phyloP scores from a whole-genome alignment of 2,329 filamentous ascomycete genomes.

The Penicillium sp. region DNA sequence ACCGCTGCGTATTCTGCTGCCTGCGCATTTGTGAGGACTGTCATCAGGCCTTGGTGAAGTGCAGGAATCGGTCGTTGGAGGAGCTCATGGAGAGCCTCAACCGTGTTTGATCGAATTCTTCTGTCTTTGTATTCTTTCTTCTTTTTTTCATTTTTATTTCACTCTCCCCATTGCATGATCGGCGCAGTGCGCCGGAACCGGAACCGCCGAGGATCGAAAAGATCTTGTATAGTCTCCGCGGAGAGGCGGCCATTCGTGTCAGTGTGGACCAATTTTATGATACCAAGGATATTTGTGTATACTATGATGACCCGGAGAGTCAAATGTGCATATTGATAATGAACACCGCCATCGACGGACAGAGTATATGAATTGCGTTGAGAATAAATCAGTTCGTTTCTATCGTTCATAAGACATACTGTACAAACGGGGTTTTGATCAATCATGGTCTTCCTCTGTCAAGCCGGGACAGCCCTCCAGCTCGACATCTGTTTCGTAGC shows the following conservation, averaged over 20 bases:
- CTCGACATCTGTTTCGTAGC: slow-evolving; percentile 61
- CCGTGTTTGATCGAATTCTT: background rate
- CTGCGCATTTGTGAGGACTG: slow-evolving; percentile 41
- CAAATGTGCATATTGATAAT: slow-evolving; percentile 10
- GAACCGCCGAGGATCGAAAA: background rate
- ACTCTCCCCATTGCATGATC: slow-evolving; percentile 5
- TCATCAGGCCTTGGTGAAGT: slow-evolving; percentile 34
- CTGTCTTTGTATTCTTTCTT: background rate
- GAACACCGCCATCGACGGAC: background rate
- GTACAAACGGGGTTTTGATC: slow-evolving; percentile 26
- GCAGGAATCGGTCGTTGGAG: slow-evolving; percentile 31
- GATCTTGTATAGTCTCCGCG: background rate
- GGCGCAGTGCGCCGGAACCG: slow-evolving; percentile 11
- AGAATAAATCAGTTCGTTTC: background rate
- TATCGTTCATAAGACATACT: slow-evolving; percentile 1
- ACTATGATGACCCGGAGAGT: slow-evolving; percentile 15
- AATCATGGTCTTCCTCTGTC: slow-evolving; percentile 79
- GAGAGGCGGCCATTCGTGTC: slow-evolving; percentile 1
- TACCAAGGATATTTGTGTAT: slow-evolving; percentile 23
- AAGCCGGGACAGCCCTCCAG: slow-evolving; percentile 89
- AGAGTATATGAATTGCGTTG: background rate
- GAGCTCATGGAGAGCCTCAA: slow-evolving; percentile 31
- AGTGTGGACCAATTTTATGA: slow-evolving; percentile 16
- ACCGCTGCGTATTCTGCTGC: slow-evolving; percentile 44
- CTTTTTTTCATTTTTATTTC: slow-evolving; percentile 1